phyloP scores from a whole-genome alignment of 1,284 basidiomycete species.

The Baeospora myosura region DNA sequence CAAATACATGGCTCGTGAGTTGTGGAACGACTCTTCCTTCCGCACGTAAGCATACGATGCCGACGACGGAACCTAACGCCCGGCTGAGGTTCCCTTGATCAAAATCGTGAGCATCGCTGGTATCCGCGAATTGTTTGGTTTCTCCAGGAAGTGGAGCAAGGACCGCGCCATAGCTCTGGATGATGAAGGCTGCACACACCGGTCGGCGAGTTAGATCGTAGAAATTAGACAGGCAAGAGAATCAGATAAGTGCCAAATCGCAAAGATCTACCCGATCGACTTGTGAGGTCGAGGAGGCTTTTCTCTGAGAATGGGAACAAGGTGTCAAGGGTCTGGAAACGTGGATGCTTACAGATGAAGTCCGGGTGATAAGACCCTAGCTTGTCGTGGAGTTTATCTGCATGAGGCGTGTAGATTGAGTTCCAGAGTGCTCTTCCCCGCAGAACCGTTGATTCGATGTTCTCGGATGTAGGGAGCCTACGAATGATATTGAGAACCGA shows the following conservation, averaged over 20 bases:
- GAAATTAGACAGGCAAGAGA: background rate
- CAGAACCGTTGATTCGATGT: constrained; percentile 57
- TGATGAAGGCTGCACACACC: constrained; percentile 72
- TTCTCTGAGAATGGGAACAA: constrained; percentile 18
- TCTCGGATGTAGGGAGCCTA: constrained; percentile 56
- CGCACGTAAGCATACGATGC: constrained; percentile 85
- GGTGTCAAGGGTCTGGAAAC: constrained; percentile 19
- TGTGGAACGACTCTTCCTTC: constrained; percentile 89
- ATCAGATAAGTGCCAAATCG: no score
- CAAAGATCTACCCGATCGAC: no score
- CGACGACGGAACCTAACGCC: constrained; percentile 82
- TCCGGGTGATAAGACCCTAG: constrained; percentile 80
- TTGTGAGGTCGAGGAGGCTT: no score
- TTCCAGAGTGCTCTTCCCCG: constrained; percentile 78
- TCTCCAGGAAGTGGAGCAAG: constrained; percentile 69
- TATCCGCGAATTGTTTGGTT: constrained; percentile 32
- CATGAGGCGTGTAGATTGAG: constrained; percentile 87
- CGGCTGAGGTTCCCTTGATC: constrained; percentile 82
- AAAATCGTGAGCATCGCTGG: constrained; percentile 32
- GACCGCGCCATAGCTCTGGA: constrained; percentile 85
- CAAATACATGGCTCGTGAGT: constrained; percentile 88
- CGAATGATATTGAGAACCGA: background rate
- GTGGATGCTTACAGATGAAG: constrained; percentile 66
- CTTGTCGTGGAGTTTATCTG: constrained; percentile 84
- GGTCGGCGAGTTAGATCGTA: no score